A percentile compares a stretch with the other conserved stretches of the same genome.
Conservation (phyloP, 129 eudicot species). For the Dittrichia graveolens region DNA sequence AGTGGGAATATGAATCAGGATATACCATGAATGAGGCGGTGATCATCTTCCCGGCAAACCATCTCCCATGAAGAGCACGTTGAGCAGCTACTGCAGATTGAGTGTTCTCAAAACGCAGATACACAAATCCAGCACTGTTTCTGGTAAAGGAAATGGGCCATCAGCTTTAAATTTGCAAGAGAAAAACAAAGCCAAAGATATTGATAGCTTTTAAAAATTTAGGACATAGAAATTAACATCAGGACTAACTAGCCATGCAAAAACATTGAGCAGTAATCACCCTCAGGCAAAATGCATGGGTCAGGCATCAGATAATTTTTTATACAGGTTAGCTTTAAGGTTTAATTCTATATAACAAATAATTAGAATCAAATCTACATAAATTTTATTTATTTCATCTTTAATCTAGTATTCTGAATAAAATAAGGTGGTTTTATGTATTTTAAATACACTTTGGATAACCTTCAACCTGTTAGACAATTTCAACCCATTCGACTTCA, state of each 20-base stretch:
- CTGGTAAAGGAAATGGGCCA: slow-evolving; percentile 37
- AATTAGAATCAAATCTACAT: not conserved
- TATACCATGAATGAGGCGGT: slow-evolving; percentile 80
- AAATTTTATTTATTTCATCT: not conserved
- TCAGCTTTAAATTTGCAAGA: slow-evolving; percentile 21
- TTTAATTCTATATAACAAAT: not conserved
- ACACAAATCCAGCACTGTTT: slow-evolving; percentile 74
- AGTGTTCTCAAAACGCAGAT: slow-evolving; percentile 69
- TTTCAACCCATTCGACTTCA: too few relatives aligned
- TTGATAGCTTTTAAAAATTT: not conserved
- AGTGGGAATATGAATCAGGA: not conserved
- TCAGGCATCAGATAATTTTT: not conserved
- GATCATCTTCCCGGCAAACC: slow-evolving; percentile 98
- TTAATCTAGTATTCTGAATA: not conserved
- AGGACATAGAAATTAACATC: not conserved
- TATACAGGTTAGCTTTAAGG: too few relatives aligned
- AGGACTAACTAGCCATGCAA: not conserved
- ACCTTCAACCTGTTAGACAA: too few relatives aligned
- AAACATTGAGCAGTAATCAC: not conserved
- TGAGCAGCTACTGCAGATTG: slow-evolving; percentile 72
- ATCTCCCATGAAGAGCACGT: slow-evolving; percentile 81
- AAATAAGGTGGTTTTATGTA: not conserved
- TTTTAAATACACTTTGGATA: too few relatives aligned
- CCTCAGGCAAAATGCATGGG: not conserved
- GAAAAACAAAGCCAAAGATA: not conserved